Conservation (phyloP, 257 asterid species). For the Thymus mandschuricus region DNA sequence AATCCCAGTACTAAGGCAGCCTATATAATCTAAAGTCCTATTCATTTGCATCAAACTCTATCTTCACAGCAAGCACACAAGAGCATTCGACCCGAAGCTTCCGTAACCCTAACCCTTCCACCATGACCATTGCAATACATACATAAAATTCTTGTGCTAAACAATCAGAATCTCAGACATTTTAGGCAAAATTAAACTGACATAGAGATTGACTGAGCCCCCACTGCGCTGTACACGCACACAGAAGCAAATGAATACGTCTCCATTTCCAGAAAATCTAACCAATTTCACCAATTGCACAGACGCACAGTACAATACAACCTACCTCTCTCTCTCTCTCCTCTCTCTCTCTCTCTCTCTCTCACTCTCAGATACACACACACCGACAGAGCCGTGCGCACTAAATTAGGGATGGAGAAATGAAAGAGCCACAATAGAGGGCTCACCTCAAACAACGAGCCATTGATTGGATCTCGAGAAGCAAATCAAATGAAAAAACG, state of each 20-base stretch:
- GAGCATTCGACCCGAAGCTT: neutral
- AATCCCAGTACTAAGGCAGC: slow-evolving; percentile 2
- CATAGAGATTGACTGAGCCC: neutral
- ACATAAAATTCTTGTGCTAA: neutral
- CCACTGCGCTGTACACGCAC: neutral
- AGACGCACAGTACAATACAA: neutral
- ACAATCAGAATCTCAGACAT: neutral
- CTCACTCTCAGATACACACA: neutral
- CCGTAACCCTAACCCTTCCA: neutral
- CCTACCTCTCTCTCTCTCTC: neutral
- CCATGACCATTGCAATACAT: neutral
- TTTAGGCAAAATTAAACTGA: neutral
- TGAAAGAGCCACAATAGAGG: neutral
- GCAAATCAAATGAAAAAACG: neutral
- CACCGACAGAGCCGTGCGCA: neutral
- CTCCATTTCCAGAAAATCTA: slow-evolving; percentile 5
- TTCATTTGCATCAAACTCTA: neutral
- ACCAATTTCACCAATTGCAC: neutral
- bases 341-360: neutral
- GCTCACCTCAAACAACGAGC: too few species aligned
- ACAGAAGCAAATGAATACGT: neutral
- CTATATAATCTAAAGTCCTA: slow-evolving; percentile 4
- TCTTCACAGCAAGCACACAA: slow-evolving; percentile 15
- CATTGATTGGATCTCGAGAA: slow-evolving; percentile 26
- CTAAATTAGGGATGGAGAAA: neutral